Conservation (phyloP, 108 stramenopile species). For the Skeletonema costatum region DNA sequence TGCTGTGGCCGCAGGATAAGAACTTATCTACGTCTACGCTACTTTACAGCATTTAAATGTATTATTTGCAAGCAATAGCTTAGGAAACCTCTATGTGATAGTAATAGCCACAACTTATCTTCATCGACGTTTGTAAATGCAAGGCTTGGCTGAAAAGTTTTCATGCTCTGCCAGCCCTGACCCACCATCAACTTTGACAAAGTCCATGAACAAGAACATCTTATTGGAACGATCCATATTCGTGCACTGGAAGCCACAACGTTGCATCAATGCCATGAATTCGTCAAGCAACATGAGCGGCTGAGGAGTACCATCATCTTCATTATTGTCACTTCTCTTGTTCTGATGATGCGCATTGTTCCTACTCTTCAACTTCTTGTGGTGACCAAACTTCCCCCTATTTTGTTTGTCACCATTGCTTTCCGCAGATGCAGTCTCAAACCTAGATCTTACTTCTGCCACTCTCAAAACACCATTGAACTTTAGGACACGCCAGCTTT, state of each 20-base stretch:
- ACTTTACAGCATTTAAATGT: too few species aligned
- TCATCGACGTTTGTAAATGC: constrained; percentile 87
- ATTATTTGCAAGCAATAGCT: too few species aligned
- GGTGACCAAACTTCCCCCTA: not conserved
- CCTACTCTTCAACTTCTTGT: constrained; percentile 28
- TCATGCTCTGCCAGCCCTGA: constrained; percentile 64
- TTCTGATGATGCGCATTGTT: constrained; percentile 17
- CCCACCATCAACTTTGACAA: constrained; percentile 68
- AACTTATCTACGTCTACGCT: too few species aligned
- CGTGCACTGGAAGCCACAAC: constrained; percentile 73
- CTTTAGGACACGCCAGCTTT: constrained; percentile 91
- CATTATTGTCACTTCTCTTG: constrained; percentile 4
- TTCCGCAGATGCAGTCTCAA: constrained; percentile 66
- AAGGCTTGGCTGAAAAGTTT: constrained; percentile 80
- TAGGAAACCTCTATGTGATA: too few species aligned
- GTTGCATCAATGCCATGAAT: constrained; percentile 70
- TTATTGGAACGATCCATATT: constrained; percentile 84
- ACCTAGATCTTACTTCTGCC: constrained; percentile 95
- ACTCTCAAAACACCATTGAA: constrained; percentile 84
- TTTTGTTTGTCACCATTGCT: not conserved
- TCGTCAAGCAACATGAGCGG: constrained; percentile 45
- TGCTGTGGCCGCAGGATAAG: too few species aligned
- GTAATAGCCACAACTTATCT: too few species aligned
- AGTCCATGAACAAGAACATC: constrained; percentile 92
- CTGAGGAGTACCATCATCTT: not conserved